Evolutionary conservation across 2,329 filamentous ascomycete genomes (phyloP).

Genomic region (Ophiostoma angusticollis): DNA sequence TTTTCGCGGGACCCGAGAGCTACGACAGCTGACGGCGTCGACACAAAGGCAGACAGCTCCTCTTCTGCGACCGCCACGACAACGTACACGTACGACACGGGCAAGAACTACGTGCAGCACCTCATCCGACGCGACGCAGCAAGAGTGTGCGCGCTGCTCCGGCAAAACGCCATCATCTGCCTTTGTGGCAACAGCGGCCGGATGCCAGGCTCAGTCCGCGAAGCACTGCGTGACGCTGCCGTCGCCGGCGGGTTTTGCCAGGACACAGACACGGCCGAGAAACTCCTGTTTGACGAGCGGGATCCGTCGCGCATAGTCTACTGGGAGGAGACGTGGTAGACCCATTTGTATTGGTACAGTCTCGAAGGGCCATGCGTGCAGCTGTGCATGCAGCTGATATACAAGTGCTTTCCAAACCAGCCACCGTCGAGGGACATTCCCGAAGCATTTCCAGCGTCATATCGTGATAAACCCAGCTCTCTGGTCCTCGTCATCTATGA

Average conservation of each 20-base stretch:
- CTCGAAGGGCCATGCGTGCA: no score
- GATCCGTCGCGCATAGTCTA: constrained; percentile 26
- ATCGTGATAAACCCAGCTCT: no score
- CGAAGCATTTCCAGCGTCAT: no score
- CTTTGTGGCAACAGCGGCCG: constrained; percentile 45
- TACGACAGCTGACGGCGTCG: no score
- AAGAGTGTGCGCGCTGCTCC: constrained; percentile 25
- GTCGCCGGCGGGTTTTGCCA: constrained; percentile 22
- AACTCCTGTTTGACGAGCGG: constrained; percentile 11
- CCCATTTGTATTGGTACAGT: not conserved
- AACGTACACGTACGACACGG: constrained; percentile 13
- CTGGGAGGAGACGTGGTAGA: constrained; percentile 49
- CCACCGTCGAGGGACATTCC: no score
- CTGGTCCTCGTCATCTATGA: no score
- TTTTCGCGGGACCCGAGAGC: constrained; percentile 40
- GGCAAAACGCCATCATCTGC: constrained; percentile 31
- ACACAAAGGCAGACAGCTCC: not conserved
- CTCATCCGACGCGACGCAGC: constrained; percentile 31
- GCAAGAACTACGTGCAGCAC: constrained; percentile 46
- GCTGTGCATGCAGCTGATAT: no score
- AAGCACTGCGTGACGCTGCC: constrained; percentile 37
- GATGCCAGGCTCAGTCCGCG: constrained; percentile 44
- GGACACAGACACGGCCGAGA: constrained; percentile 26
- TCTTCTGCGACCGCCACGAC: no score
- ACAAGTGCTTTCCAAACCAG: no score